Evolutionary conservation across 202 grass and related monocot species (phyloP).

Genomic region (Zizania palustris): DNA sequence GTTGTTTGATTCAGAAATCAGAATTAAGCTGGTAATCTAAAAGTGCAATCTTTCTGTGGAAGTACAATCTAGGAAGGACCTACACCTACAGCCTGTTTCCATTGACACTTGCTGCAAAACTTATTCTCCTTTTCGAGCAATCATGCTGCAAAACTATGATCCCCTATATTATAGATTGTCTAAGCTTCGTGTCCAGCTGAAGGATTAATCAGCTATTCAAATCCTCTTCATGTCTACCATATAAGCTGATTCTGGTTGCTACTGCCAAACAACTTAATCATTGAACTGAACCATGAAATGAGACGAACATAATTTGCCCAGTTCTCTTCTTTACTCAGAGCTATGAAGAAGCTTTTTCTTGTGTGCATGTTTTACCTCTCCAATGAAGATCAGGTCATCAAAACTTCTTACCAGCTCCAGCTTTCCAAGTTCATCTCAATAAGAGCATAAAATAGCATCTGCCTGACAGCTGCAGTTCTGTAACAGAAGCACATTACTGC

Average conservation of each 20-base stretch:
- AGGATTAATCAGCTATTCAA: slow-evolving; percentile 13
- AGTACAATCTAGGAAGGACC: not conserved
- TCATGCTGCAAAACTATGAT: slow-evolving; percentile 3
- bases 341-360: slow-evolving; percentile 4
- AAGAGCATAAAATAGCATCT: not conserved
- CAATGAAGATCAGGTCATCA: not conserved
- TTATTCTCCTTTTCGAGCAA: too few species aligned
- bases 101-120: slow-evolving; percentile 2
- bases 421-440: not conserved
- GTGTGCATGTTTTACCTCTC: not conserved
- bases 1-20: too few species aligned
- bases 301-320: slow-evolving; percentile 25
- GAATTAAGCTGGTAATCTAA: too few species aligned
- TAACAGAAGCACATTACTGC: not conserved
- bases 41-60: not conserved
- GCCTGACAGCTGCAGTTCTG: not conserved
- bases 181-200: slow-evolving; percentile 4
- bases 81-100: not conserved
- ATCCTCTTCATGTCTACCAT: not conserved
- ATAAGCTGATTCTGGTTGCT: not conserved
- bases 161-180: not conserved
- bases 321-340: not conserved
- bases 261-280: slow-evolving; percentile 19
- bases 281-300: slow-evolving; percentile 19
- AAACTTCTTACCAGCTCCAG: slow-evolving; percentile 11